phyloP scores from a whole-genome alignment of 306 rosid genomes.

The Ammopiptanthus mongolicus region DNA sequence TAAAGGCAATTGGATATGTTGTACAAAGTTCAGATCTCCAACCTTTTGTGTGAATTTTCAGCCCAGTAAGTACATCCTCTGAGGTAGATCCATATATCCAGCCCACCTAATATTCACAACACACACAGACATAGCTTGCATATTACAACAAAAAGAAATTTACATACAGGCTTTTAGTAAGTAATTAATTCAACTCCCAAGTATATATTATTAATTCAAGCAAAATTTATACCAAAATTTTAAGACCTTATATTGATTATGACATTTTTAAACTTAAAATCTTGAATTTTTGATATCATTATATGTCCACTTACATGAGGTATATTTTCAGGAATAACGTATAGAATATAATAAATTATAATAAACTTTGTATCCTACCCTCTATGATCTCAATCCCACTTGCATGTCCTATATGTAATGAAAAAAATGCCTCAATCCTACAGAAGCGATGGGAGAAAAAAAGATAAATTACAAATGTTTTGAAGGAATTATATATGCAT shows the following conservation, averaged over 20 bases:
- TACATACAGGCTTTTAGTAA: background rate
- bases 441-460: no score
- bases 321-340: background rate
- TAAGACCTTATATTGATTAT: background rate
- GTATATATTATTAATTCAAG: background rate
- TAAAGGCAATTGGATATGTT: constrained; percentile 42
- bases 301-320: background rate
- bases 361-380: background rate
- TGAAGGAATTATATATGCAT: no score
- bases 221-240: background rate
- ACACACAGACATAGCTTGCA: background rate
- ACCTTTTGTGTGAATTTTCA: constrained; percentile 48
- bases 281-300: background rate
- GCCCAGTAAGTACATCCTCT: constrained; percentile 58
- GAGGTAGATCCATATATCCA: constrained; percentile 48
- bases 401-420: background rate
- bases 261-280: no score
- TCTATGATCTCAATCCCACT: no score
- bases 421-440: no score
- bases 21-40: constrained; percentile 50
- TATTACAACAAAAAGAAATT: background rate
- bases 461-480: no score
- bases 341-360: no score
- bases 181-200: background rate
- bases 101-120: constrained; percentile 15